Percentiles rank a stretch among this genome's conserved stretches.
These are phyloP conservation scores for Ustilago tritici DNA, from an alignment of 1,284 basidiomycete species.

Conservation along the genomic window DNA sequence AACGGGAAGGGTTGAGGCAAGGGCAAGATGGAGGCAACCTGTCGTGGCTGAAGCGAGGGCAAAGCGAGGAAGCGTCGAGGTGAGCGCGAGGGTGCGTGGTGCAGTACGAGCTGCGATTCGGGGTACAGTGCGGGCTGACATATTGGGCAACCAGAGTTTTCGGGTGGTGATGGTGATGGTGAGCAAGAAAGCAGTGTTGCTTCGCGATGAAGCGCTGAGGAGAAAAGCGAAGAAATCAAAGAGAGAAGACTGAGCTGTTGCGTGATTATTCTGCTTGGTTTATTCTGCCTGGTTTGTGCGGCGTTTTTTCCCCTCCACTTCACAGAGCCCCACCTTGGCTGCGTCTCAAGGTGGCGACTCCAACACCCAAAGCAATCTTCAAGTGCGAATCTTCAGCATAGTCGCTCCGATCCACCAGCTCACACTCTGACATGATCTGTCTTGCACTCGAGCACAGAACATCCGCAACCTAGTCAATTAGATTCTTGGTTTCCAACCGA, in stretches of 20 bases:
- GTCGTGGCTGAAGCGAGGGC: not conserved
- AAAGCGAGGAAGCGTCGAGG: not conserved
- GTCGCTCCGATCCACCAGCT: no score
- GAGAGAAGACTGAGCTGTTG: not conserved
- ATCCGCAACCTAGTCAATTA: no score
- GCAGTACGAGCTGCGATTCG: not conserved
- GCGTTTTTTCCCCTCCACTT: not conserved
- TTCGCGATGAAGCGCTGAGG: not conserved
- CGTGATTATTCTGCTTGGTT: not conserved
- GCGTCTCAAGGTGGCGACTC: not conserved
- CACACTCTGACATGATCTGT: no score
- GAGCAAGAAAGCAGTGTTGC: not conserved
- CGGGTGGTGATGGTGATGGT: not conserved
- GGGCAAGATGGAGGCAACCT: no score
- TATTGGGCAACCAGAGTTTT: not conserved
- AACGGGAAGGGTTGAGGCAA: not conserved
- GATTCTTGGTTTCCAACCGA: no score
- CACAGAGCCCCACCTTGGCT: not conserved
- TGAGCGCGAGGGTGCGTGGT: not conserved
- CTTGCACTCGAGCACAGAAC: no score
- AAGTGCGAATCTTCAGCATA: no score
- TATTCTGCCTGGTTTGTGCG: slow-evolving; percentile 4
- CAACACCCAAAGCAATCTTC: no score
- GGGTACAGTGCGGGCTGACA: not conserved
- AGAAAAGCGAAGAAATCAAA: no score